Conservation (phyloP, 2,329 filamentous ascomycete genomes). For the Claviceps africana region DNA sequence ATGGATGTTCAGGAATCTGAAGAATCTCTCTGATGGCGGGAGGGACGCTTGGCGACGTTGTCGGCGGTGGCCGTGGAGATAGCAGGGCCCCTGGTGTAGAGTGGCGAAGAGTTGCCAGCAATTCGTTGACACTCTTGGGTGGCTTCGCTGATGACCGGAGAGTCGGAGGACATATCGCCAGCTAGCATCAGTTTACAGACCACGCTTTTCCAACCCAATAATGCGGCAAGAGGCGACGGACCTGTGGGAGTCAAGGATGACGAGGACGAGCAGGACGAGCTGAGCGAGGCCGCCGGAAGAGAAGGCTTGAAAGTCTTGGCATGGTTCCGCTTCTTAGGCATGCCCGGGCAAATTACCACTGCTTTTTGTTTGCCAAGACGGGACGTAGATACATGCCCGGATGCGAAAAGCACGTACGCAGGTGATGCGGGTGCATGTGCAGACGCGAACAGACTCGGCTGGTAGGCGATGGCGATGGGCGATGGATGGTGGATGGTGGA, state of each 20-base stretch:
- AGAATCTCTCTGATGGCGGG: constrained; percentile 45
- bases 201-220: neutral
- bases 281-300: constrained; percentile 34
- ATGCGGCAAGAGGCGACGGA: neutral
- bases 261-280: neutral
- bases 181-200: neutral
- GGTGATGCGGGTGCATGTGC: neutral
- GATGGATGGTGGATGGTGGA: no score
- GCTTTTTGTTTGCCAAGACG: neutral
- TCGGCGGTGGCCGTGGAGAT: constrained; percentile 15
- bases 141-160: constrained; percentile 15
- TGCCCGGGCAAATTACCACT: constrained; percentile 19
- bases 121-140: constrained; percentile 39
- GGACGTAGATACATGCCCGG: neutral
- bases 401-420: neutral
- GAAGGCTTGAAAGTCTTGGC: constrained; percentile 43
- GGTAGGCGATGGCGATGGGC: neutral
- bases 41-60: constrained; percentile 38
- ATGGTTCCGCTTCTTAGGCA: constrained; percentile 51
- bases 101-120: constrained; percentile 43
- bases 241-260: constrained; percentile 7
- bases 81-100: constrained; percentile 19
- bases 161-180: neutral
- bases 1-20: constrained; percentile 42
- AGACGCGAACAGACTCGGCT: neutral